These are phyloP conservation scores for Metrosideros polymorpha DNA, from an alignment of 441 rosid species.

Conservation along the genomic window DNA sequence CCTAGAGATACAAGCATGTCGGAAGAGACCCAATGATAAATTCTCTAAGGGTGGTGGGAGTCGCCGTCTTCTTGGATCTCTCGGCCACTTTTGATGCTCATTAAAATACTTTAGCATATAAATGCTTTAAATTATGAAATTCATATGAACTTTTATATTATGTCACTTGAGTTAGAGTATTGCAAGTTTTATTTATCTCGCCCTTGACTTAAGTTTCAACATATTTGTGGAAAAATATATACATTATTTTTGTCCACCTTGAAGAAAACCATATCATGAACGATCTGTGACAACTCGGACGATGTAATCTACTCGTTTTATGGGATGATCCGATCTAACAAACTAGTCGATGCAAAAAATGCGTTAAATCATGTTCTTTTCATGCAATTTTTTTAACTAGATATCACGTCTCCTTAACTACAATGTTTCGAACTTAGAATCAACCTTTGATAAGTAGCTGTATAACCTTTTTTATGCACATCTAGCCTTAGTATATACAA, in stretches of 20 bases:
- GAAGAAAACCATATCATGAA: background rate
- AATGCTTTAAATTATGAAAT: background rate
- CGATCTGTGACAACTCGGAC: accelerated
- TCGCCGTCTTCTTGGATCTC: background rate
- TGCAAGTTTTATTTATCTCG: accelerated
- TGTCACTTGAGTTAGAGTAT: background rate
- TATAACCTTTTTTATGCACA: background rate
- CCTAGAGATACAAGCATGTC: background rate
- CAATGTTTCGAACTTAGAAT: background rate
- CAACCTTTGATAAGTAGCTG: background rate
- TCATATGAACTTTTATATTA: background rate
- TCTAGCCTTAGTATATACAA: background rate
- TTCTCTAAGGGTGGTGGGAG: background rate
- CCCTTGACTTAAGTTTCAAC: background rate
- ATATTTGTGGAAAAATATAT: background rate
- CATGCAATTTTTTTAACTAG: no score
- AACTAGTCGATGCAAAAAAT: background rate
- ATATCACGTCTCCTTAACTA: background rate
- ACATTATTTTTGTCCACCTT: accelerated
- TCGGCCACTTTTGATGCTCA: background rate
- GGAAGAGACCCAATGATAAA: background rate
- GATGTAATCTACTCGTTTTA: background rate
- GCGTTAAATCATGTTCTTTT: background rate
- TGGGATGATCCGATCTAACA: background rate
- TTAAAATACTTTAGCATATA: background rate